phyloP scores from a whole-genome alignment of 306 rosid genomes.

The Castanopsis chinensis region DNA sequence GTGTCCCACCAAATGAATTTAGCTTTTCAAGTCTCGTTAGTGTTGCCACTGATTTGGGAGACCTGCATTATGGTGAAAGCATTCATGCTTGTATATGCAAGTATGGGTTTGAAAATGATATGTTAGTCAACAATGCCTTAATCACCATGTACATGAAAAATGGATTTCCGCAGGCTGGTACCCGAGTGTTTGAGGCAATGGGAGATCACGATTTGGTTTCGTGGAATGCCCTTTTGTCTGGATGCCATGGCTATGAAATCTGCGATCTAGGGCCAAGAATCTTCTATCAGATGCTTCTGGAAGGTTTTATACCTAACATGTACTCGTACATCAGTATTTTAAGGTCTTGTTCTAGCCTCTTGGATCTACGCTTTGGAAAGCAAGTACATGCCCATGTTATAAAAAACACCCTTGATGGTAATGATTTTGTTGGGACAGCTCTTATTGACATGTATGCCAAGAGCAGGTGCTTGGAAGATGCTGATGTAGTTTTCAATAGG shows the following conservation, averaged over 20 bases:
- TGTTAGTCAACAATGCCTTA: slow-evolving; percentile 30
- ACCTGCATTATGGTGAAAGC: slow-evolving; percentile 32
- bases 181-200: slow-evolving; percentile 30
- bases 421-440: slow-evolving; percentile 35
- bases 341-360: slow-evolving; percentile 38
- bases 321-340: slow-evolving; percentile 37
- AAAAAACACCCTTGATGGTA: slow-evolving; percentile 29
- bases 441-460: slow-evolving; percentile 38
- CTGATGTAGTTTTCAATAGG: not conserved
- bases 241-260: slow-evolving; percentile 30
- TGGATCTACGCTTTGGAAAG: slow-evolving; percentile 30
- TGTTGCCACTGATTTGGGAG: slow-evolving; percentile 23
- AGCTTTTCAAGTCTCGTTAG: slow-evolving; percentile 38
- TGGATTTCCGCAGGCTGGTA: slow-evolving; percentile 25
- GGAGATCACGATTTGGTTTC: slow-evolving; percentile 26
- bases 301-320: slow-evolving; percentile 39
- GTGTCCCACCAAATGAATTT: slow-evolving; percentile 34
- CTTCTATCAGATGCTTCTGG: slow-evolving; percentile 30
- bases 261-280: slow-evolving; percentile 25
- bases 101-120: slow-evolving; percentile 31
- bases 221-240: slow-evolving; percentile 39
- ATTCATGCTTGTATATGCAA: slow-evolving; percentile 36
- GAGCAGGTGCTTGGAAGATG: slow-evolving; percentile 26
- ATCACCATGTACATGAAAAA: slow-evolving; percentile 41
- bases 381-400: slow-evolving; percentile 34